phyloP scores from a whole-genome alignment of 371 early-diverging fungal genomes.

The Capillidium heterosporum region DNA sequence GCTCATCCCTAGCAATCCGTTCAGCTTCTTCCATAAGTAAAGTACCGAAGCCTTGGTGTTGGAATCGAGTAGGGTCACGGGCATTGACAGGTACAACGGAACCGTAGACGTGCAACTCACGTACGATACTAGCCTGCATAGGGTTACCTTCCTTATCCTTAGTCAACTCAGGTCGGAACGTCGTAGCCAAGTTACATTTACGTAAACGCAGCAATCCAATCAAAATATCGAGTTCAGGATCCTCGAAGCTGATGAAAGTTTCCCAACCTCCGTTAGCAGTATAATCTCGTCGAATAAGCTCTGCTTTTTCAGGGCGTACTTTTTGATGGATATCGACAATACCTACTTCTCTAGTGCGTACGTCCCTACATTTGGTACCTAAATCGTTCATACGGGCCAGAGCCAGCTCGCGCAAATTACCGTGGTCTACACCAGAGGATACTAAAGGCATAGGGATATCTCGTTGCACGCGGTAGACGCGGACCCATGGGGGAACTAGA shows the following conservation, averaged over 20 bases:
- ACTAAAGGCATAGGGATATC: constrained; percentile 99
- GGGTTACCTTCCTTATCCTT: constrained; percentile 24
- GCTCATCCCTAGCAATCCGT: constrained; percentile 97
- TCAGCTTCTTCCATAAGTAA: constrained; percentile 99
- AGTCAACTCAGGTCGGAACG: constrained; percentile 77
- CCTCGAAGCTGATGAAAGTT: constrained; percentile 98
- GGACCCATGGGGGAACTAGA: constrained; percentile 99
- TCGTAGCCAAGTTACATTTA: constrained; percentile 70
- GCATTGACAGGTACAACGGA: constrained; percentile 93
- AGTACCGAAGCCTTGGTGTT: constrained; percentile 99
- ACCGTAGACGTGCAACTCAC: constrained; percentile 99
- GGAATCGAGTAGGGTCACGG: constrained; percentile 94
- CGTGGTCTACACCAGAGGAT: constrained; percentile 98
- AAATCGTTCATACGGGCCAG: constrained; percentile 95
- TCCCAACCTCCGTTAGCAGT: constrained; percentile 99
- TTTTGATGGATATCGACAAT: constrained; percentile 97
- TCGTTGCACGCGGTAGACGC: constrained; percentile 98
- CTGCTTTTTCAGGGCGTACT: constrained; percentile 86
- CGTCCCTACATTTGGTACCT: constrained; percentile 95
- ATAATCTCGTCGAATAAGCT: constrained; percentile 97
- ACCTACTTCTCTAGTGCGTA: constrained; percentile 98
- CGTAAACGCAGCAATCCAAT: constrained; percentile 94
- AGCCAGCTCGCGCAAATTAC: constrained; percentile 96
- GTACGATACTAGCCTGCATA: constrained; percentile 73
- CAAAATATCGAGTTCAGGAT: constrained; percentile 94